phyloP scores from a whole-genome alignment of 2,329 filamentous ascomycete species.

The Fusarium sp. region DNA sequence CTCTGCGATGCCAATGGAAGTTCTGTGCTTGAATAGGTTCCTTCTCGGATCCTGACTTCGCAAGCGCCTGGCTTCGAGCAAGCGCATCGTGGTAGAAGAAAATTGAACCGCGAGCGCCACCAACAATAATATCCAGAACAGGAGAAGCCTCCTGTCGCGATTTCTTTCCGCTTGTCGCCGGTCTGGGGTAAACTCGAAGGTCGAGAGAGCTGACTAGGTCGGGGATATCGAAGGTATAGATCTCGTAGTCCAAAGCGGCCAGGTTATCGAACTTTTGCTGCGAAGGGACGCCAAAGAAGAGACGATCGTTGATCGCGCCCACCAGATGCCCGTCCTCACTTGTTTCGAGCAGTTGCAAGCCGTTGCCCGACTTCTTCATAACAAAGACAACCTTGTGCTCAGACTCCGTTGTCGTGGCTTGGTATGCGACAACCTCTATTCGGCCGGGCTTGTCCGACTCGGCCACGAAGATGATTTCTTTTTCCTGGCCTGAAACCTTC shows the following conservation, averaged over 20 bases:
- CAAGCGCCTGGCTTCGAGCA: constrained; percentile 64
- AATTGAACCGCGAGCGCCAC: constrained; percentile 81
- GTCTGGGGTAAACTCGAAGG: constrained; percentile 60
- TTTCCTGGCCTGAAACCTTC: constrained; percentile 50
- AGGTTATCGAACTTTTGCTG: constrained; percentile 41
- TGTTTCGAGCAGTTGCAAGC: constrained; percentile 60
- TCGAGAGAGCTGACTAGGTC: constrained; percentile 78
- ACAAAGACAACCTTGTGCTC: constrained; percentile 55
- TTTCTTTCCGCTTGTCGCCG: constrained; percentile 42
- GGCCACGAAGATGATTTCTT: constrained; percentile 64
- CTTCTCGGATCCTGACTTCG: constrained; percentile 56
- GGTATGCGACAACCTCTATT: constrained; percentile 62
- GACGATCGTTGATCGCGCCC: constrained; percentile 55
- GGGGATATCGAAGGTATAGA: constrained; percentile 69
- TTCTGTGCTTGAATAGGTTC: constrained; percentile 71
- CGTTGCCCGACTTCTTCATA: constrained; percentile 54
- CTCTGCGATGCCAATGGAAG: constrained; percentile 91
- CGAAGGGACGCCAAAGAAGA: constrained; percentile 54
- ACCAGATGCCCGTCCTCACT: constrained; percentile 69
- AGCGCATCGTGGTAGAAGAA: constrained; percentile 85
- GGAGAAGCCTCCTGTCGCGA: constrained; percentile 47
- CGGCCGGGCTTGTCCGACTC: constrained; percentile 56
- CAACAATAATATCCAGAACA: constrained; percentile 81
- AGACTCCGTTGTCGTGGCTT: constrained; percentile 50
- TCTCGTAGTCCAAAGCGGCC: constrained; percentile 62